phyloP scores from a whole-genome alignment of 108 stramenopile genomes.

The Stephanodiscus minutulus region DNA sequence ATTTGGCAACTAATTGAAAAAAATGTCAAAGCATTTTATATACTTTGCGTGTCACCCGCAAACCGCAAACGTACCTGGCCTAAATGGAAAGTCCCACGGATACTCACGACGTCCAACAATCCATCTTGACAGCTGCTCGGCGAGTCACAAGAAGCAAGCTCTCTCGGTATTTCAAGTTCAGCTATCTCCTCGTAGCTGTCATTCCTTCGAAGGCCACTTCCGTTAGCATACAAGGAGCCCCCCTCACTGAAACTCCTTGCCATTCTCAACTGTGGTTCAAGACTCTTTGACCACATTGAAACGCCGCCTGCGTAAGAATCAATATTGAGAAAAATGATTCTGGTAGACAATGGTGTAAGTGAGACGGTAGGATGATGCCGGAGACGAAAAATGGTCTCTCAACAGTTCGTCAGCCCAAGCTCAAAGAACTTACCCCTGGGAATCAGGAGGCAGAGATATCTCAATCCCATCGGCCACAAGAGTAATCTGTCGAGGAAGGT shows the following conservation, averaged over 20 bases:
- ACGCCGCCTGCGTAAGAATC: conserved; percentile 90
- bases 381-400: too few species aligned
- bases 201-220: conserved; percentile 38
- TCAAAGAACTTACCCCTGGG: conserved; percentile 62
- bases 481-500: conserved; percentile 73
- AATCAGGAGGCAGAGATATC: conserved; percentile 80
- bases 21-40: too few species aligned
- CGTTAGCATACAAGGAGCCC: conserved; percentile 11
- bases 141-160: conserved; percentile 66
- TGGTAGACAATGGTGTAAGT: background rate
- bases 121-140: conserved; percentile 89
- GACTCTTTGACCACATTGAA: conserved; percentile 77
- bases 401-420: too few species aligned
- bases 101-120: conserved; percentile 80
- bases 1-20: too few species aligned
- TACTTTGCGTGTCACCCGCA: too few species aligned
- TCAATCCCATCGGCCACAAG: conserved; percentile 87
- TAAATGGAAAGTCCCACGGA: conserved; percentile 84
- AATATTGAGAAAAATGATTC: conserved; percentile 87
- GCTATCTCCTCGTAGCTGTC: conserved; percentile 67
- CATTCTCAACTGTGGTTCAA: conserved; percentile 28
- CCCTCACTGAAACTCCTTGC: conserved; percentile 41
- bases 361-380: too few species aligned
- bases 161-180: conserved; percentile 43
- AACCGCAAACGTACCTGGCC: conserved; percentile 89